Conservation (phyloP, 805 yeast genomes). For the Candida krabiensis region DNA sequence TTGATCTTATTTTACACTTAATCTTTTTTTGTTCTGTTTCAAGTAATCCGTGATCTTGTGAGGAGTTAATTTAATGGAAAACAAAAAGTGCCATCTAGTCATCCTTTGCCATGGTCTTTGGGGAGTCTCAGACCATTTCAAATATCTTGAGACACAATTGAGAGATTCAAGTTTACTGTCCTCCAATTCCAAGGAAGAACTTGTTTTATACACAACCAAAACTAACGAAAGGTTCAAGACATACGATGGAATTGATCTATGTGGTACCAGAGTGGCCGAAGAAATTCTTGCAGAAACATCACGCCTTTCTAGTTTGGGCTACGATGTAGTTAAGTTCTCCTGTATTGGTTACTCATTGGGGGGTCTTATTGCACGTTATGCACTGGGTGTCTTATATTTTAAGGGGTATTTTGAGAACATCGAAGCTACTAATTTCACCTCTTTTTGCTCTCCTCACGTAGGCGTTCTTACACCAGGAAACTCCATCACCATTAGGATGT, state of each 20-base stretch:
- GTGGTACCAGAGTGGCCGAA: slow-evolving; percentile 71
- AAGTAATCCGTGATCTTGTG: too few species aligned
- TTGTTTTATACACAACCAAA: slow-evolving; percentile 50
- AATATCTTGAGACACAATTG: slow-evolving; percentile 54
- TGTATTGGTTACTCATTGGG: slow-evolving; percentile 88
- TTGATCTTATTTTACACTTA: too few species aligned
- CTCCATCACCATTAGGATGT: slow-evolving; percentile 48
- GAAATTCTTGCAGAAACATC: slow-evolving; percentile 54
- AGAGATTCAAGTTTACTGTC: slow-evolving; percentile 30
- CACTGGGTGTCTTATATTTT: slow-evolving; percentile 67
- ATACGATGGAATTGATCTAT: slow-evolving; percentile 84
- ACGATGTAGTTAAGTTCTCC: slow-evolving; percentile 64
- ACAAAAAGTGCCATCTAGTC: slow-evolving; percentile 49
- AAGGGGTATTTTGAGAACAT: slow-evolving; percentile 53
- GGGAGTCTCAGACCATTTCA: slow-evolving; percentile 74
- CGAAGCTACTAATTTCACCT: slow-evolving; percentile 57
- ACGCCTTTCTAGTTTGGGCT: slow-evolving; percentile 15
- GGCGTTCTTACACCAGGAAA: slow-evolving; percentile 62
- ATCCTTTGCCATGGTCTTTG: slow-evolving; percentile 65
- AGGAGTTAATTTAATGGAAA: slow-evolving; percentile 10
- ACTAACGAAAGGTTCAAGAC: slow-evolving; percentile 74
- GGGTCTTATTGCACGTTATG: slow-evolving; percentile 79
- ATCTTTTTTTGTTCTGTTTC: too few species aligned
- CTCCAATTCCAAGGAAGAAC: slow-evolving; percentile 20
- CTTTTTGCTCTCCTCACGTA: slow-evolving; percentile 73